Conservation (phyloP, 352 stramenopile species). For the Thraustotheca clavata region DNA sequence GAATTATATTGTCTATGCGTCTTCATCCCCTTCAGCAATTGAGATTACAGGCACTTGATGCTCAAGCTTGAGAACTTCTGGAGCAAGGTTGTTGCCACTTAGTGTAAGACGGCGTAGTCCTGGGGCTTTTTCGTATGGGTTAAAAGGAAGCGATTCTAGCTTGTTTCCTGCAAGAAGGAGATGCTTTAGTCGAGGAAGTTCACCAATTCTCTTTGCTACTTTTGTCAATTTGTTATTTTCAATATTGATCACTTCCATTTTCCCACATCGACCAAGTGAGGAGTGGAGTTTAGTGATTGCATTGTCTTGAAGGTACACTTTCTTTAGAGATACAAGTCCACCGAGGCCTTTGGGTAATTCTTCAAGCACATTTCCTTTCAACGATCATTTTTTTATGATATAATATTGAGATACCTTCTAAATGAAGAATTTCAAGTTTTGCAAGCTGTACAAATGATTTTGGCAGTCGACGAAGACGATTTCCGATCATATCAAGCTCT, state of each 20-base stretch:
- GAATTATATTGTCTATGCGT: constrained; percentile 8
- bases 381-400: neutral
- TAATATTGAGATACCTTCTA: constrained; percentile 28
- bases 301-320: constrained; percentile 83
- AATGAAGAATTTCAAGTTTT: constrained; percentile 75
- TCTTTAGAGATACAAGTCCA: constrained; percentile 49
- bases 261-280: constrained; percentile 59
- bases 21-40: constrained; percentile 44
- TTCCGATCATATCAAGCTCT: constrained; percentile 67
- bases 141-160: constrained; percentile 70
- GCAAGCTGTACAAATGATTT: constrained; percentile 53
- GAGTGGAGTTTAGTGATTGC: constrained; percentile 66
- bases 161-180: constrained; percentile 79
- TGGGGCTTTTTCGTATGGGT: constrained; percentile 56
- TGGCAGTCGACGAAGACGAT: constrained; percentile 54
- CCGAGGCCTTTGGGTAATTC: constrained; percentile 76
- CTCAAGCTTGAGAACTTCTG: constrained; percentile 50
- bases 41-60: constrained; percentile 50
- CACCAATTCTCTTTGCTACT: constrained; percentile 77
- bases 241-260: constrained; percentile 77
- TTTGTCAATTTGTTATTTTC: constrained; percentile 77
- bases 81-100: constrained; percentile 55
- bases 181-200: constrained; percentile 68
- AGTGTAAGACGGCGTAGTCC: constrained; percentile 73
- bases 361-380: constrained; percentile 44